Conservation (phyloP, 2,329 filamentous ascomycete genomes). For the Neophaeococcomyces aloes region DNA sequence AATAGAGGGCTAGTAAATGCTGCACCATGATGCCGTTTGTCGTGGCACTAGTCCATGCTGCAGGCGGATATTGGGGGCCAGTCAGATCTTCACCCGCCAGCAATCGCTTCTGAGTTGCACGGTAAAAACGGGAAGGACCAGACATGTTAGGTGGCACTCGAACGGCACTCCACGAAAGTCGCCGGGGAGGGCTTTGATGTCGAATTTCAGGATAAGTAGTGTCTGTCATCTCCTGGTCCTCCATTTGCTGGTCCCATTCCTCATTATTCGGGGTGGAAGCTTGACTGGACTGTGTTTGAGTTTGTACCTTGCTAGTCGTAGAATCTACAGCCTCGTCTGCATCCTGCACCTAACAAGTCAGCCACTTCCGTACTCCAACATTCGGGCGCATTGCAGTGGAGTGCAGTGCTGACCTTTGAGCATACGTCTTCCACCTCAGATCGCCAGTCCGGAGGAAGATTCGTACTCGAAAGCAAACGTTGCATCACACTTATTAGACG, state of each 20-base stretch:
- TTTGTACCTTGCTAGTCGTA: neutral
- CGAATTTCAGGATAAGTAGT: neutral
- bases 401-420: neutral
- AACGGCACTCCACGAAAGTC: neutral
- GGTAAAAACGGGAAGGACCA: constrained; percentile 4
- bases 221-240: neutral
- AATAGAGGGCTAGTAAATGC: constrained; percentile 8
- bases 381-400: neutral
- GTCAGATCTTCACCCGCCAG: neutral
- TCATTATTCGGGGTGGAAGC: neutral
- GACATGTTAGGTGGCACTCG: neutral
- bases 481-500: neutral
- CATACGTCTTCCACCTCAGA: neutral
- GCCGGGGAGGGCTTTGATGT: neutral
- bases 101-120: constrained; percentile 2
- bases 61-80: neutral
- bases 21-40: constrained; percentile 7
- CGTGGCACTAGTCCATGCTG: constrained; percentile 7
- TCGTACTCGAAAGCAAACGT: neutral
- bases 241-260: neutral
- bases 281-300: neutral
- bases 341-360: neutral
- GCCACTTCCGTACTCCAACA: neutral
- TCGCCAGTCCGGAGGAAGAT: neutral
- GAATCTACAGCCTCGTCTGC: neutral